A percentile compares a stretch with the other conserved stretches of the same genome.
phyloP scores from a whole-genome alignment of 2,329 filamentous ascomycete species.

The Aspergillus sp. region DNA sequence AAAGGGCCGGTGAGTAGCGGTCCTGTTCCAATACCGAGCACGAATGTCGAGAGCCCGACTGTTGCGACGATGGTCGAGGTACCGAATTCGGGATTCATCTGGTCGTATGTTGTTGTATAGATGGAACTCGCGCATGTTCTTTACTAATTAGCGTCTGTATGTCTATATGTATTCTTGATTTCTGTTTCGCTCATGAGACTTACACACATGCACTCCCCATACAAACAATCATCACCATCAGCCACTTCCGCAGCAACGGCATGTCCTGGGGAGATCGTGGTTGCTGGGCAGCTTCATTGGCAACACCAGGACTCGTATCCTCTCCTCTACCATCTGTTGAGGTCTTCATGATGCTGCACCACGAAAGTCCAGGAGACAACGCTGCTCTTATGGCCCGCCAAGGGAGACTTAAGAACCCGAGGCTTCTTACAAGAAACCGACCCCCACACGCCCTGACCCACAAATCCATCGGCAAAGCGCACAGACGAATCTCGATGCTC shows the following conservation, averaged over 20 bases:
- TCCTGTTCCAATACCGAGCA: slow-evolving; percentile 56
- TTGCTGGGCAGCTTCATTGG: too few relatives aligned
- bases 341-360: too few relatives aligned
- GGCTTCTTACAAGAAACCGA: neutral
- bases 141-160: neutral
- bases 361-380: too few relatives aligned
- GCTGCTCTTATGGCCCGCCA: neutral
- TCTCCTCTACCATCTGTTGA: too few relatives aligned
- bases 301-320: neutral
- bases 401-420: neutral
- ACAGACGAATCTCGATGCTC: too few relatives aligned
- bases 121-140: slow-evolving; percentile 53
- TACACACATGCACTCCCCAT: neutral
- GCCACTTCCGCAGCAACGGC: neutral
- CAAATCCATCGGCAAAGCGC: neutral
- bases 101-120: slow-evolving; percentile 77
- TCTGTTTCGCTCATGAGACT: neutral
- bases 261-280: neutral
- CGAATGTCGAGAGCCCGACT: slow-evolving; percentile 53
- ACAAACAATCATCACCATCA: neutral
- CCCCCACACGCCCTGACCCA: neutral
- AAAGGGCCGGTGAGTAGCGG: slow-evolving; percentile 11
- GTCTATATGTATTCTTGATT: too few relatives aligned
- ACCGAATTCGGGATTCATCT: slow-evolving; percentile 73
- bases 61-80: slow-evolving; percentile 12